These are phyloP conservation scores for Nakazawaea peltata DNA, from an alignment of 805 yeast genomes.

Conservation along the genomic window DNA sequence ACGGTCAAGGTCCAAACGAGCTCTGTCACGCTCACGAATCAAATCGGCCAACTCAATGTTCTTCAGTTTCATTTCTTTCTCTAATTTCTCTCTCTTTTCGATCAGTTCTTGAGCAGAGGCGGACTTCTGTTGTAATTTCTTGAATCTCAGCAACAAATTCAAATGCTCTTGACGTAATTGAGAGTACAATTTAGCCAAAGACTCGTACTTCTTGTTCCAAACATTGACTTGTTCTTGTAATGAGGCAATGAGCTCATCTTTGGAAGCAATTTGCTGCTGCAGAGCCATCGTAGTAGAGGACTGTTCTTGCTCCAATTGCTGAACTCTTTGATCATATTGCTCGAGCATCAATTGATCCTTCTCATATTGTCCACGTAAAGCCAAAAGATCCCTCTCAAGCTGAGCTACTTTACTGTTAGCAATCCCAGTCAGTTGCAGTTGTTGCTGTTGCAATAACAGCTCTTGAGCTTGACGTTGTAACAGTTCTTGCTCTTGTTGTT, in stretches of 20 bases:
- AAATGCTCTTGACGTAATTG: constrained; percentile 90
- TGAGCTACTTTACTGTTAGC: constrained; percentile 75
- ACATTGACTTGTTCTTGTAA: constrained; percentile 66
- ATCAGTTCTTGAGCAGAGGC: constrained; percentile 86
- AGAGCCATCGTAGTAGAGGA: constrained; percentile 53
- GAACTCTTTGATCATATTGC: constrained; percentile 82
- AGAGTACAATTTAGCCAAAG: constrained; percentile 81
- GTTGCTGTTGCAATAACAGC: constrained; percentile 55
- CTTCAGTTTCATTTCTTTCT: constrained; percentile 76
- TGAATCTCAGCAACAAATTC: constrained; percentile 66
- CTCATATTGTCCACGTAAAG: constrained; percentile 74
- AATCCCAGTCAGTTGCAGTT: constrained; percentile 63
- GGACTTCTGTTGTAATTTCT: constrained; percentile 78
- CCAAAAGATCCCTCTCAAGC: constrained; percentile 71
- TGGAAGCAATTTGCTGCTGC: constrained; percentile 63
- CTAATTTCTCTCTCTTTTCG: constrained; percentile 72
- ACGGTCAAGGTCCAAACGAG: constrained; percentile 74
- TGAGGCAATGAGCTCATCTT: constrained; percentile 61
- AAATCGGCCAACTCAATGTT: constrained; percentile 83
- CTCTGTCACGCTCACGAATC: constrained; percentile 84
- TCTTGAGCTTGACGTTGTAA: constrained; percentile 67
- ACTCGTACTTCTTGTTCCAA: constrained; percentile 85
- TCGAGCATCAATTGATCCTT: constrained; percentile 76
- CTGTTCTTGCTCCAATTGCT: constrained; percentile 71
- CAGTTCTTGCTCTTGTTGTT: constrained; percentile 61